These are phyloP conservation scores for Clonostachys byssicola DNA, from an alignment of 2,329 filamentous ascomycete species.

Conservation along the genomic window DNA sequence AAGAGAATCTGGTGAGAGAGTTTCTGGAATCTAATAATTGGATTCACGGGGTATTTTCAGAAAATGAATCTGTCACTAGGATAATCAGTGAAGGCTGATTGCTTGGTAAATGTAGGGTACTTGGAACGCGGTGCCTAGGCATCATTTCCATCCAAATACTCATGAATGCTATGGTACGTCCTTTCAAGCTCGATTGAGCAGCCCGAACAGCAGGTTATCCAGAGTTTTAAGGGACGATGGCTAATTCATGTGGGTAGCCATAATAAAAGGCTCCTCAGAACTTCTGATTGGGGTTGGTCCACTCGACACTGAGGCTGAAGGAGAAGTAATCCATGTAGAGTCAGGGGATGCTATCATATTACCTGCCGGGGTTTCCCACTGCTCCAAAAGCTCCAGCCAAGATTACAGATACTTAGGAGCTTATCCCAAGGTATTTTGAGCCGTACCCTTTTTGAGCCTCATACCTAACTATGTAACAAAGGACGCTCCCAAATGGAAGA, in stretches of 20 bases:
- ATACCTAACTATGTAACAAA: no score
- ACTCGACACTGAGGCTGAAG: neutral
- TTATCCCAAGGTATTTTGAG: neutral
- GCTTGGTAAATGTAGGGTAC: neutral
- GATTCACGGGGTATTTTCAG: neutral
- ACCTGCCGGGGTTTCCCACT: constrained; percentile 2
- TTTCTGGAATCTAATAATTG: neutral
- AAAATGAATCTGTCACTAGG: neutral
- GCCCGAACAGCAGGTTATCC: no score
- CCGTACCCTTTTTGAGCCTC: no score
- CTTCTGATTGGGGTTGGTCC: constrained; percentile 3
- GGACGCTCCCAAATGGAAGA: no score
- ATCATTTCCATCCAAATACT: constrained; percentile 3
- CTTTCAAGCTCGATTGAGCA: no score
- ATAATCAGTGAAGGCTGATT: neutral
- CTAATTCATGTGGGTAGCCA: neutral
- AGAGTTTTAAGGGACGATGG: no score
- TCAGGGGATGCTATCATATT: constrained; percentile 2
- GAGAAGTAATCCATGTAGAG: neutral
- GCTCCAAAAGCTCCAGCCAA: constrained; percentile 1
- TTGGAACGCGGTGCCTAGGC: neutral
- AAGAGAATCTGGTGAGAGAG: neutral
- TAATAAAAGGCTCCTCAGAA: constrained; percentile 2
- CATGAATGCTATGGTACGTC: neutral
- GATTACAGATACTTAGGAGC: constrained; percentile 2